Conservation (phyloP, 192 early-diverging fungal genomes). For the Backusella sp. region DNA sequence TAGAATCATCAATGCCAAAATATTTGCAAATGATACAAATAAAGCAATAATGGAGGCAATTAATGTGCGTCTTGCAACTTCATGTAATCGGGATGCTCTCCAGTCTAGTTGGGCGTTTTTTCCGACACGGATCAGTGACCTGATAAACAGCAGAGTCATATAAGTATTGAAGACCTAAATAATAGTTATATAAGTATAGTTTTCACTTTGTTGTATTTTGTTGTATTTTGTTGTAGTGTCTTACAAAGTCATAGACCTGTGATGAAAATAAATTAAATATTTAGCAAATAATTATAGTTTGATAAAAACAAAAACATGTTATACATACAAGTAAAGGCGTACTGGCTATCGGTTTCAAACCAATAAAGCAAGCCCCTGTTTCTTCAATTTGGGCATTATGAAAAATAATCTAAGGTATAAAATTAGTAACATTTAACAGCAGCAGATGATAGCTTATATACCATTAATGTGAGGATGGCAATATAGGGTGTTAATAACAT, state of each 20-base stretch:
- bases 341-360: neutral
- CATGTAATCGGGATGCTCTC: slow-evolving; percentile 22
- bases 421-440: neutral
- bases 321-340: neutral
- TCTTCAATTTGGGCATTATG: neutral
- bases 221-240: neutral
- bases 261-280: neutral
- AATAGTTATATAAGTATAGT: neutral
- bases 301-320: neutral
- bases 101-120: slow-evolving; percentile 5
- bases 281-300: neutral
- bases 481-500: slow-evolving; percentile 31
- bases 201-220: neutral
- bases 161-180: neutral
- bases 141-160: slow-evolving; percentile 28
- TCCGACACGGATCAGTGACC: slow-evolving; percentile 15
- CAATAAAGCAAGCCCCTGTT: neutral
- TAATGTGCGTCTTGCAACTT: slow-evolving; percentile 43
- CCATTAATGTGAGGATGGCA: slow-evolving; percentile 4
- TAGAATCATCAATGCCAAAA: slow-evolving; percentile 36
- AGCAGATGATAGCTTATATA: neutral
- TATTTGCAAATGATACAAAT: slow-evolving; percentile 40
- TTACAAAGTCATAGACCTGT: neutral
- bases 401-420: neutral
- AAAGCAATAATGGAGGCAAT: slow-evolving; percentile 42